Conservation (phyloP, 2,329 filamentous ascomycete species). For the Fonsecaea nubica region DNA sequence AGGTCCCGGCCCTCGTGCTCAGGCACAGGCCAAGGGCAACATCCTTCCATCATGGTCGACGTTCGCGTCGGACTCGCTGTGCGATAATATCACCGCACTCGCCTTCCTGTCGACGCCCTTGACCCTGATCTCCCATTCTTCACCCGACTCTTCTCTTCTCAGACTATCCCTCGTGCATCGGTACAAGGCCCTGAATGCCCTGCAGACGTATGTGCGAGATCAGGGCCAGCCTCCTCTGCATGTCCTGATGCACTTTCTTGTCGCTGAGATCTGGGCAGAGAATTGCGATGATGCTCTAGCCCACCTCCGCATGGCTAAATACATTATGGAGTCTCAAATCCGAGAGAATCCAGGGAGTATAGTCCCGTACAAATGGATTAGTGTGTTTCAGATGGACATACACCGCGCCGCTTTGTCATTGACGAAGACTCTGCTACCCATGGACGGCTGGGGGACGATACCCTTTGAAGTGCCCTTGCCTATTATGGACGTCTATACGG, state of each 20-base stretch:
- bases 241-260: constrained; percentile 12
- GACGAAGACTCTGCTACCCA: background rate
- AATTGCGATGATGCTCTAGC: constrained; percentile 10
- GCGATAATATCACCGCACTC: constrained; percentile 11
- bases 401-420: constrained; percentile 15
- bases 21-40: constrained; percentile 10
- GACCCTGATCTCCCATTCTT: constrained; percentile 10
- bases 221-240: constrained; percentile 8
- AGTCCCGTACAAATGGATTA: constrained; percentile 15
- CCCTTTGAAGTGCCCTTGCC: constrained; percentile 10
- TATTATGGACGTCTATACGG: constrained; percentile 14
- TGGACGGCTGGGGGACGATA: constrained; percentile 7
- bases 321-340: constrained; percentile 13
- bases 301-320: constrained; percentile 8
- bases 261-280: constrained; percentile 11
- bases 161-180: constrained; percentile 9
- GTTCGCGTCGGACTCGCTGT: constrained; percentile 11
- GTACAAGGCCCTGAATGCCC: background rate
- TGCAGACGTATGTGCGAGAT: constrained; percentile 1
- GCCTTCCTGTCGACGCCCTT: constrained; percentile 6
- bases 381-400: constrained; percentile 14
- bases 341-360: background rate
- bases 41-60: constrained; percentile 16
- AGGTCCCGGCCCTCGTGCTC: constrained; percentile 3
- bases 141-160: constrained; percentile 5